Base-by-base conservation (phyloP, 2,329 filamentous ascomycete species). In the Verticillium dahliae region DNA sequence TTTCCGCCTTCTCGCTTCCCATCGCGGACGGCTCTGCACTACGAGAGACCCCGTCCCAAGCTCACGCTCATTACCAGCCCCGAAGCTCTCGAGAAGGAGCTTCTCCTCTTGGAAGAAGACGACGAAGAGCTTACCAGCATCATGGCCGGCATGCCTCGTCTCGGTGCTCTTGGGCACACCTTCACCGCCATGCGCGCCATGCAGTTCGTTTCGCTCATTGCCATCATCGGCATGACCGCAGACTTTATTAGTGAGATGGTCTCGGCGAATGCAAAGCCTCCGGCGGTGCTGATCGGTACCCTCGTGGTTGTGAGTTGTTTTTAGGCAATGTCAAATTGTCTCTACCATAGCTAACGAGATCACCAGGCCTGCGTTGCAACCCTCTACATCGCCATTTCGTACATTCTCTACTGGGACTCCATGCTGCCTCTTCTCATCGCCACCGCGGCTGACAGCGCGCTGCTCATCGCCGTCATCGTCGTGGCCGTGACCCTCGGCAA, bases 241-340 rank as follows among this genome's bases (percentile, higher is more conserved):
- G 92, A 93, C 75, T 96, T 97, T 75, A 88, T 96, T 69, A 82
- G 87, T 31, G 83, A 90, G 68, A 92, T 96, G 72, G 85, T 91
- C 55, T 78, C 80, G 54, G 83, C 81, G 27, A 82, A 87, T 65
- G 83, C 88, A 61, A 80, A 84, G 35, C 86, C 90, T 0, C 90
- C 92, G 0, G 79, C 85, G 59, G 86, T 92, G 56, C 80, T 97
- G 27, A 84, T 96, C 35, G 91, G 87, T 35, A 92, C 91, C 3
- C 81, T 97, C 65, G 85, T 85, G 63, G 85, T 96, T 67, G 92
- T 96, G 84, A 71, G 90, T 84, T 31, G 10, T 33, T 38, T 3
- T 0, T n/a, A 10, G 13, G n/a, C 27, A 31, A 5, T 31, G 27
- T 31, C 27, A 31, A 31, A 31, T 31, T 31, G 27, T 31, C 27